Base-by-base conservation (phyloP, 495 filamentous ascomycete species). In the Trypethelium eluteriae region DNA sequence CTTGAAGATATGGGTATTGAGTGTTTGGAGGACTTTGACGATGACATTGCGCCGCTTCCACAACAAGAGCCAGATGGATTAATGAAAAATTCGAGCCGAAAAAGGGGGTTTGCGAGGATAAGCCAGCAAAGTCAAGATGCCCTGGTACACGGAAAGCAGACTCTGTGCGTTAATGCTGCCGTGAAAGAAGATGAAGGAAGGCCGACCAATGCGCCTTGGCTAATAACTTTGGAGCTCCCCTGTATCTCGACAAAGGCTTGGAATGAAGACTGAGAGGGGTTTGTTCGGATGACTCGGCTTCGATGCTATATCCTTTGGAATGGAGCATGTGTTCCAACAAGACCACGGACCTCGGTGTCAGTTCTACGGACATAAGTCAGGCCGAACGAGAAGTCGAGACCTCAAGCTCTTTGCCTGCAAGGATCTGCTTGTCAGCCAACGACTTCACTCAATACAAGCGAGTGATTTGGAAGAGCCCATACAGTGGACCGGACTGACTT, bases 151-250 rank as follows among this genome's bases (percentile, higher is more conserved):
- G 53, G 53, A 36, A 59, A 59, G 32, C 32, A 59, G 36, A 59
- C 53, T 6, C 53, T 59, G n/a, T 59, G 53, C 32, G 36, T 59
- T 32, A 59, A 59, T 36, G 53, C 53, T 35, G 53, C 53, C 9
- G 32, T 59, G 14, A 59, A 59, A 14, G n/a, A 5, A 36, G 10
- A 18, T 36, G 25, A 32, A 7, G 18, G 18, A 59, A 18, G n/a
- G 10, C 53, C 53, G 2, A 9, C 2, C 18, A 59, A 59, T 59
- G 53, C 53, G 14, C 53, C 18, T 34, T 59, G 53, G 53, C 18
- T 59, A 32, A 2, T 59, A 35, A 32, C 34, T 59, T 14, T 59
- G 25, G 6, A 59, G 5, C 3, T 36, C 7, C 5, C 5, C 5
- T 10, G 25, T 25, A 25, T 25, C 25, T 1, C 25, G 25, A 25